Conservation (phyloP, 2,329 filamentous ascomycete genomes). For the Aspergillus caelatus region DNA sequence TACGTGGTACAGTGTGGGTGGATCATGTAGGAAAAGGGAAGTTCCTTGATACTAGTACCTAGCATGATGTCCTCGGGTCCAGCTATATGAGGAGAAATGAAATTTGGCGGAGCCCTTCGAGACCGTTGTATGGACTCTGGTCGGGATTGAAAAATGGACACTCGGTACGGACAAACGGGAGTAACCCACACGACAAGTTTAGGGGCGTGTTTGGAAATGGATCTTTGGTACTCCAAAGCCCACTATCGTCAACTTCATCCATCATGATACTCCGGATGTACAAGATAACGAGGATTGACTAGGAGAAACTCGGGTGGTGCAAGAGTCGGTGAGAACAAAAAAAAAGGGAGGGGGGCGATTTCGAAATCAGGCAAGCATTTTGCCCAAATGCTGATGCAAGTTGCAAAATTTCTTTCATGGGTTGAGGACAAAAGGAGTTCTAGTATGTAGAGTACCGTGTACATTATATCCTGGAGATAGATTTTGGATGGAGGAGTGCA, state of each 20-base stretch:
- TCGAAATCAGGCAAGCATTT: slow-evolving; percentile 1
- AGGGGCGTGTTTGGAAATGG: not conserved
- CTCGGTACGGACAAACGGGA: not conserved
- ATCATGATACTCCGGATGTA: not conserved
- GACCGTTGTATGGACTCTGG: not conserved
- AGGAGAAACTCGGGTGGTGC: not conserved
- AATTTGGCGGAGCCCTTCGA: not conserved
- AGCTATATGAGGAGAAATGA: not conserved
- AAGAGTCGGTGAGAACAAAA: slow-evolving; percentile 9
- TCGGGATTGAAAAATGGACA: not conserved
- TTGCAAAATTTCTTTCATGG: slow-evolving; percentile 6
- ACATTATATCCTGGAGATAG: slow-evolving; percentile 27
- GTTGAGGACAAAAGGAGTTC: slow-evolving; percentile 10
- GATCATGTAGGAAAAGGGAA: not conserved
- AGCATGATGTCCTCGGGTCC: not conserved
- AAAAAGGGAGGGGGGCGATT: not conserved
- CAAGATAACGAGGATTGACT: not conserved
- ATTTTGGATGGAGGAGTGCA: slow-evolving; percentile 16
- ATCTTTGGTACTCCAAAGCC: not conserved
- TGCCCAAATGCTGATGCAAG: slow-evolving; percentile 4
- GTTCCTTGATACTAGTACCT: not conserved
- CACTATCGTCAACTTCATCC: not conserved
- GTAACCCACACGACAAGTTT: not conserved
- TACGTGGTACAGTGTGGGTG: not conserved
- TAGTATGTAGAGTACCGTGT: slow-evolving; percentile 30